phyloP scores from a whole-genome alignment of 2,329 filamentous ascomycete genomes.

The Xylaria sp. region DNA sequence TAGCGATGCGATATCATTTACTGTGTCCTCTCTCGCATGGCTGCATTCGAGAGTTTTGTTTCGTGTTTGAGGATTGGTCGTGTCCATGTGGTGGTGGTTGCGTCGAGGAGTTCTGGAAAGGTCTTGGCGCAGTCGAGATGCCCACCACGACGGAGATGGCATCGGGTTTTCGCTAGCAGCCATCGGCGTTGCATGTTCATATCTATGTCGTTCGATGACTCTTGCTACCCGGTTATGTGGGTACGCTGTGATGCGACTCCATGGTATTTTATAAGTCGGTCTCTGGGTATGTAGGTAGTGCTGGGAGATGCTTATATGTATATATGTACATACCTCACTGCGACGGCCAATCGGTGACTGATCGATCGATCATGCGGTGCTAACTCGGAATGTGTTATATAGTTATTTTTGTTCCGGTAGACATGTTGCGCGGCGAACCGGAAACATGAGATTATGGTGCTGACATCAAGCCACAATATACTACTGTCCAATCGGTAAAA shows the following conservation, averaged over 20 bases:
- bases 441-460: slow-evolving; percentile 19
- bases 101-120: slow-evolving; percentile 24
- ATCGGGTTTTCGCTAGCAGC: neutral
- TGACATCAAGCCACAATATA: slow-evolving; percentile 25
- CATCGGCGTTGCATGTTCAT: slow-evolving; percentile 20
- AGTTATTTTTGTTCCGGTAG: slow-evolving; percentile 10
- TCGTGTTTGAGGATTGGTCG: slow-evolving; percentile 26
- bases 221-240: slow-evolving; percentile 15
- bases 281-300: neutral
- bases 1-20: neutral
- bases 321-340: neutral
- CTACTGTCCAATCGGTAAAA: slow-evolving; percentile 30
- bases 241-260: slow-evolving; percentile 23
- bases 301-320: neutral
- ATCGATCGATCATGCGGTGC: slow-evolving; percentile 10
- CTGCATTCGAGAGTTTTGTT: slow-evolving; percentile 21
- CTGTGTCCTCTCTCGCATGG: slow-evolving; percentile 1
- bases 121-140: slow-evolving; percentile 27
- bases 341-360: slow-evolving; percentile 23
- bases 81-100: slow-evolving; percentile 12
- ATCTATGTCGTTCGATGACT: slow-evolving; percentile 21
- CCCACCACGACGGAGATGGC: slow-evolving; percentile 5
- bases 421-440: slow-evolving; percentile 17
- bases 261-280: slow-evolving; percentile 5
- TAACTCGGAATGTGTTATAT: slow-evolving; percentile 23